Evolutionary conservation across 2,329 filamentous ascomycete species (phyloP).

Genomic region (Neocucurbitaria cava): DNA sequence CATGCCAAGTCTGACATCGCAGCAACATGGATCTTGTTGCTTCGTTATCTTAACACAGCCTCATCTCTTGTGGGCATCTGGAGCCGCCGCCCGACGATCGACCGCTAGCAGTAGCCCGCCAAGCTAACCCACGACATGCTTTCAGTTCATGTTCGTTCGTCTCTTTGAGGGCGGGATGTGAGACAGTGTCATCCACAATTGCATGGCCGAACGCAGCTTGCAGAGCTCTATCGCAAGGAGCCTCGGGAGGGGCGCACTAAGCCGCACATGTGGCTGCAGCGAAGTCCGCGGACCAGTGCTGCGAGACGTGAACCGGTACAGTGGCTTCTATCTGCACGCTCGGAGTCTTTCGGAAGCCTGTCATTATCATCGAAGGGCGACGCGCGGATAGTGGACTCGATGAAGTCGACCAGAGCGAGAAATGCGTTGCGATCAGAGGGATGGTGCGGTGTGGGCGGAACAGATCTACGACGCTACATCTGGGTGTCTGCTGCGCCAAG

Average conservation of each 20-base stretch:
- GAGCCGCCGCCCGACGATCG: constrained; percentile 10
- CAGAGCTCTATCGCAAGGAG: background rate
- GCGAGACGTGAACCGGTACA: constrained; percentile 1
- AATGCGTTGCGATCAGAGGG: constrained; percentile 3
- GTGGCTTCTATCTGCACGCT: background rate
- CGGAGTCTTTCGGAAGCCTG: background rate
- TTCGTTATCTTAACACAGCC: constrained; percentile 41
- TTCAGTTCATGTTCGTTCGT: constrained; percentile 11
- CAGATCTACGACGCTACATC: constrained; percentile 16
- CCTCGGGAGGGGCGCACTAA: background rate
- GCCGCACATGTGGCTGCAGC: background rate
- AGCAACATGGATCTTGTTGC: constrained; percentile 20
- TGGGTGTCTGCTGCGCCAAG: constrained; percentile 13
- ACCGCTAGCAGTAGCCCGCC: constrained; percentile 14
- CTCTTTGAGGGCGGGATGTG: background rate
- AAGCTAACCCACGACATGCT: constrained; percentile 12
- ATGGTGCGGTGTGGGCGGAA: background rate
- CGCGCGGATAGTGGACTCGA: constrained; percentile 6
- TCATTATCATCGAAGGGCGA: constrained; percentile 1
- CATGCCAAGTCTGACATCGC: constrained; percentile 15
- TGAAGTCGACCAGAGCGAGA: constrained; percentile 4
- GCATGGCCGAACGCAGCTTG: background rate
- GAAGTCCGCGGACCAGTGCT: constrained; percentile 2
- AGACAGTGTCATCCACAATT: background rate
- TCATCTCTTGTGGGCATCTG: constrained; percentile 18